Evolutionary conservation across 768 basidiomycete species (phyloP).

Genomic region (Mycena alexandri): DNA sequence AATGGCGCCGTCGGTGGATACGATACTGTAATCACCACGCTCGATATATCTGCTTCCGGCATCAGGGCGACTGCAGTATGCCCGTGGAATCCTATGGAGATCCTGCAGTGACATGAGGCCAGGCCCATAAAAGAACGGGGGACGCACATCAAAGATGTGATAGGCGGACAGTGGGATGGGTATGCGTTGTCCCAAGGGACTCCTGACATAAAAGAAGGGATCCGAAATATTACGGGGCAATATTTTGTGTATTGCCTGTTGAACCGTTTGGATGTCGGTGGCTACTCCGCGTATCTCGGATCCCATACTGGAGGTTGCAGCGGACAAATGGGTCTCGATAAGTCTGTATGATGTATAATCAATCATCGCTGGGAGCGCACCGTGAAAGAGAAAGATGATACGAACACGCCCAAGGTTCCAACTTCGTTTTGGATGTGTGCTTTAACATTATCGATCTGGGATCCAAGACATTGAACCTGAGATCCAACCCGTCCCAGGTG

Average conservation of each 20-base stretch:
- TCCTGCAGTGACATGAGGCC: conserved; percentile 10
- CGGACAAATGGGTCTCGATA: conserved; percentile 2
- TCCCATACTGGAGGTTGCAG: conserved; percentile 1
- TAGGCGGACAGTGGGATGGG: conserved; percentile 6
- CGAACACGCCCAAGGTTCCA: conserved; percentile 12
- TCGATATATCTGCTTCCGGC: conserved; percentile 19
- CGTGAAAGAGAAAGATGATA: conserved; percentile 9
- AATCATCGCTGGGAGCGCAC: conserved; percentile 4
- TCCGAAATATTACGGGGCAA: conserved; percentile 14
- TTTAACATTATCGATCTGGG: conserved; percentile 12
- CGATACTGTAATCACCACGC: conserved; percentile 24
- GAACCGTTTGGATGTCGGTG: conserved; percentile 11
- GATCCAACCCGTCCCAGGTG: conserved; percentile 18
- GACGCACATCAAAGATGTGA: conserved; percentile 9
- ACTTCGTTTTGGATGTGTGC: conserved; percentile 1
- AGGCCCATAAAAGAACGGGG: not conserved
- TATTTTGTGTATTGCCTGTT: conserved; percentile 18
- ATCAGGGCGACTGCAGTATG: conserved; percentile 9
- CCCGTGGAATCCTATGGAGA: conserved; percentile 15
- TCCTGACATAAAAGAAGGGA: conserved; percentile 10
- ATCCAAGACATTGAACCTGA: conserved; percentile 19
- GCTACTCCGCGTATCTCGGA: conserved; percentile 3
- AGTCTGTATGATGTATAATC: not conserved
- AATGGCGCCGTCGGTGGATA: conserved; percentile 4
- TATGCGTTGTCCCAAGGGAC: conserved; percentile 17